phyloP scores from a whole-genome alignment of 2,329 filamentous ascomycete genomes.

The Exophiala xenobiotica region DNA sequence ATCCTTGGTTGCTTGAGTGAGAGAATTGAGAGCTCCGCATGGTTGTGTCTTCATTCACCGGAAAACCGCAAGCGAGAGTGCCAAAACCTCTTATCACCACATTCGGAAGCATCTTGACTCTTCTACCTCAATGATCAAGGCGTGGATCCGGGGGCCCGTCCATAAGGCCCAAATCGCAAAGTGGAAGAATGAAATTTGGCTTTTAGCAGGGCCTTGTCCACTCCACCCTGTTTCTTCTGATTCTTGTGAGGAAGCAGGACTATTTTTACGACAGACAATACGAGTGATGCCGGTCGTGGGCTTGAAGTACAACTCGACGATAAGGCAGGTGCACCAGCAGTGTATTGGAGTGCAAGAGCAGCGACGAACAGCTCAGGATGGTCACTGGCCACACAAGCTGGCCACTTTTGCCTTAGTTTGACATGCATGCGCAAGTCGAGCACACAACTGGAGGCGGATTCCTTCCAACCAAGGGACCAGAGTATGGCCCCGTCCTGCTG shows the following conservation, averaged over 20 bases:
- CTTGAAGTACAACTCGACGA: background rate
- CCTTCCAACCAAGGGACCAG: too few relatives aligned
- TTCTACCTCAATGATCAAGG: slow-evolving; percentile 28
- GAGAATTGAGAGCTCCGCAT: background rate
- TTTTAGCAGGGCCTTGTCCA: slow-evolving; percentile 32
- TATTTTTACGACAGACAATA: slow-evolving; percentile 30
- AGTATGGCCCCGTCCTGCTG: too few relatives aligned
- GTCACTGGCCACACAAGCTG: too few relatives aligned
- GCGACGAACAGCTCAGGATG: too few relatives aligned
- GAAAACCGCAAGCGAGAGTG: background rate
- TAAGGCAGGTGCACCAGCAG: too few relatives aligned
- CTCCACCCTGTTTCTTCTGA: slow-evolving; percentile 29
- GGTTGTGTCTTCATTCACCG: background rate
- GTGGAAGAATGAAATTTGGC: slow-evolving; percentile 26
- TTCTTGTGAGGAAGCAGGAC: slow-evolving; percentile 27
- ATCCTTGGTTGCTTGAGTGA: too few relatives aligned
- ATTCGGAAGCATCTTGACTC: slow-evolving; percentile 29
- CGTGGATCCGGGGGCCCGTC: slow-evolving; percentile 24
- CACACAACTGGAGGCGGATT: too few relatives aligned
- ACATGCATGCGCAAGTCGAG: too few relatives aligned
- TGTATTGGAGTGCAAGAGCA: too few relatives aligned
- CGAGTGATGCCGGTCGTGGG: background rate
- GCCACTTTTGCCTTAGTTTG: too few relatives aligned
- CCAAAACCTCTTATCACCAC: slow-evolving; percentile 12
- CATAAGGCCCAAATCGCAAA: slow-evolving; percentile 22